Evolutionary conservation across 257 asterid genomes (phyloP).

Genomic region (Solanum pimpinellifolium): DNA sequence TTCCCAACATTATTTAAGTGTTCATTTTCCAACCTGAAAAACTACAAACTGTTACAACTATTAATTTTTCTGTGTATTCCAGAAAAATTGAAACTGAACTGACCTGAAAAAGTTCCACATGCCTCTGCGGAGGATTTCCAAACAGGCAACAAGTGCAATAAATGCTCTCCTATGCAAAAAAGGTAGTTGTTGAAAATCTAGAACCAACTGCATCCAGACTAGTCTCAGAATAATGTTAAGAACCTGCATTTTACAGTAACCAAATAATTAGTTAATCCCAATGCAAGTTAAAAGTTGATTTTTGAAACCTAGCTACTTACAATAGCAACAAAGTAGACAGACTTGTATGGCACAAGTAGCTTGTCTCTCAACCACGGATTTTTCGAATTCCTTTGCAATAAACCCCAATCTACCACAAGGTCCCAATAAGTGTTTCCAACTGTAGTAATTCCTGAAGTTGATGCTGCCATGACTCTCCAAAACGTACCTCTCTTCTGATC

Average conservation of each 20-base stretch:
- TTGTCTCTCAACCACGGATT: slow-evolving; percentile 83
- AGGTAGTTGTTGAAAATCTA: slow-evolving; percentile 25
- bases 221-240: slow-evolving; percentile 58
- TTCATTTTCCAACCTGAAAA: slow-evolving; percentile 65
- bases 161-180: slow-evolving; percentile 48
- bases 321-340: slow-evolving; percentile 63
- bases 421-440: slow-evolving; percentile 68
- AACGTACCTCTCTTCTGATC: slow-evolving; percentile 8
- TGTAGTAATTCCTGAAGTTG: slow-evolving; percentile 57
- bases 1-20: slow-evolving; percentile 78
- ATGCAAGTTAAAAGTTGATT: not conserved
- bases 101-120: slow-evolving; percentile 95
- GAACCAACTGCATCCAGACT: slow-evolving; percentile 86
- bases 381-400: slow-evolving; percentile 34
- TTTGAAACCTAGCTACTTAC: slow-evolving; percentile 21
- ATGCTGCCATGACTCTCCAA: slow-evolving; percentile 41
- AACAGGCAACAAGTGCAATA: slow-evolving; percentile 50
- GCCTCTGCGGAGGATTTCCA: slow-evolving; percentile 80
- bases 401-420: slow-evolving; percentile 72
- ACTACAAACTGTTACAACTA: too few relatives aligned
- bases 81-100: not conserved
- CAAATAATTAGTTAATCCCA: too few relatives aligned
- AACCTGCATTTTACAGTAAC: slow-evolving; percentile 24
- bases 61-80: too few relatives aligned
- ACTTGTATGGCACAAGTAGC: slow-evolving; percentile 49